These are phyloP conservation scores for Thermothielavioides terrestris DNA, from an alignment of 495 filamentous ascomycete genomes.

Conservation along the genomic window DNA sequence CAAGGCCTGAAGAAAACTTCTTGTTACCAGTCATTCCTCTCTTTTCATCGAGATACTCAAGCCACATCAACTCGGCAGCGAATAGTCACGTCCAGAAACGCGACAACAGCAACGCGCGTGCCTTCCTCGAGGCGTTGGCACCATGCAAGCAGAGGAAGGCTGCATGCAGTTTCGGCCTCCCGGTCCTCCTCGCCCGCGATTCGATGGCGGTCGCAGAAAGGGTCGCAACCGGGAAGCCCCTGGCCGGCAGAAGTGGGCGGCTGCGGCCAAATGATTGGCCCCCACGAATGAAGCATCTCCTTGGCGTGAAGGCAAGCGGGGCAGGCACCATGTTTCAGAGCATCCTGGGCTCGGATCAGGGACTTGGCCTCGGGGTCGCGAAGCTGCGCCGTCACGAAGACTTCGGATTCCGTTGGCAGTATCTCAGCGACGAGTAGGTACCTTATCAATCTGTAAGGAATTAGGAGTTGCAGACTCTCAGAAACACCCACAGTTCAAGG, in stretches of 20 bases:
- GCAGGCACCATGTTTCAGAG: neutral
- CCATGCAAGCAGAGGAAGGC: no score
- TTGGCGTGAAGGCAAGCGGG: neutral
- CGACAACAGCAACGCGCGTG: neutral
- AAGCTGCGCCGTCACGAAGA: no score
- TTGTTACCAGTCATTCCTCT: neutral
- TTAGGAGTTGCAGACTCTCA: no score
- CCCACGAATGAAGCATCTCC: neutral
- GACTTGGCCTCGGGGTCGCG: no score
- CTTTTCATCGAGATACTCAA: neutral
- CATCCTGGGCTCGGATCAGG: neutral
- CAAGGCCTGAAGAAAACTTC: no score
- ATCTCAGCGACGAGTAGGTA: no score
- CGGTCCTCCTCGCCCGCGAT: neutral
- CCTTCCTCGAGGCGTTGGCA: no score
- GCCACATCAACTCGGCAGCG: neutral
- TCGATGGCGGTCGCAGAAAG: neutral
- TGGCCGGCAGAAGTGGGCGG: neutral
- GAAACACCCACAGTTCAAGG: no score
- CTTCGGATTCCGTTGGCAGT: no score
- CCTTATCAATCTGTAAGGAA: no score
- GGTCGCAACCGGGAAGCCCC: neutral
- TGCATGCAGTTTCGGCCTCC: neutral
- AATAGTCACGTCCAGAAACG: neutral
- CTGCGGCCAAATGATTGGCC: conserved; percentile 2